Conservation (phyloP, 1,284 basidiomycete genomes). For the Malassezia vespertilionis region DNA sequence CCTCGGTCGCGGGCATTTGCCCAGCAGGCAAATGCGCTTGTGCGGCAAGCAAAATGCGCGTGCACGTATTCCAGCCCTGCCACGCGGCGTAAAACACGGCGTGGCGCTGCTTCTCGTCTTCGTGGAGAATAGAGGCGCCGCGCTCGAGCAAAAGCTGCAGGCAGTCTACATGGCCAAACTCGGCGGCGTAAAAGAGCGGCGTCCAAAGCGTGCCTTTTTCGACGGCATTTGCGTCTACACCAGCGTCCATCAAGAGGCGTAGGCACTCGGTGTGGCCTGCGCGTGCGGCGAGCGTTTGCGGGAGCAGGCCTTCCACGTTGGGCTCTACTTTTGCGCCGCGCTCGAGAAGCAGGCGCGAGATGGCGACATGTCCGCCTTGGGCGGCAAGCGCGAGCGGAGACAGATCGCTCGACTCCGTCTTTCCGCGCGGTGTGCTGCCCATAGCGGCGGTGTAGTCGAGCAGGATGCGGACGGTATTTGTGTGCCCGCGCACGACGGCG, state of each 20-base stretch:
- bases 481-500: conserved; percentile 74
- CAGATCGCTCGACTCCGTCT: conserved; percentile 54
- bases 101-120: conserved; percentile 75
- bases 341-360: conserved; percentile 66
- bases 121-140: conserved; percentile 62
- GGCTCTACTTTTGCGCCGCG: conserved; percentile 67
- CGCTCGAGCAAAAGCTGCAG: conserved; percentile 67
- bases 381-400: conserved; percentile 83
- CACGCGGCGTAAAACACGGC: conserved; percentile 93
- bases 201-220: conserved; percentile 98
- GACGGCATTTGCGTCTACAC: conserved; percentile 54
- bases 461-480: conserved; percentile 56
- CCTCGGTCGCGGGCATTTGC: not conserved
- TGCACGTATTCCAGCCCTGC: conserved; percentile 70
- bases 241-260: conserved; percentile 58
- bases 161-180: conserved; percentile 70
- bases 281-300: conserved; percentile 93
- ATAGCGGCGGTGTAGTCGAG: conserved; percentile 21
- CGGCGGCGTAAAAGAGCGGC: conserved; percentile 86
- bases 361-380: conserved; percentile 74
- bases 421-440: conserved; percentile 20
- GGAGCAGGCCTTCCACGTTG: conserved; percentile 89
- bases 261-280: conserved; percentile 81
- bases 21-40: too few species aligned
- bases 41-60: conserved; percentile 49